phyloP scores from a whole-genome alignment of 2,329 filamentous ascomycete species.

The Aspergillus oerlinghausenensis region DNA sequence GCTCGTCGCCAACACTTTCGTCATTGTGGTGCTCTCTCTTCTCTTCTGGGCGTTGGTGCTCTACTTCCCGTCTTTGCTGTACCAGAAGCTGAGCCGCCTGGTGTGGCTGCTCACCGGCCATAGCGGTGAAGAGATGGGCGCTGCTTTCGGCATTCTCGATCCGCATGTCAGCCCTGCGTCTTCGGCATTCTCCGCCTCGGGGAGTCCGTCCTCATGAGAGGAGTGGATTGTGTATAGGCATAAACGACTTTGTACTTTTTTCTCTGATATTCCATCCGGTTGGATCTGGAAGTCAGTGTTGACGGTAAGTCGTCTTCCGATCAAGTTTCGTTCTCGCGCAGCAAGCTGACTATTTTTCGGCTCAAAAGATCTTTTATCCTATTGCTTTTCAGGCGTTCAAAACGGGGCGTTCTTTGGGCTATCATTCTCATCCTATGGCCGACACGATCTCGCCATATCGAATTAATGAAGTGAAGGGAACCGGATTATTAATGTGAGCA shows the following conservation, averaged over 20 bases:
- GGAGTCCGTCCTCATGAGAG: conserved; percentile 4
- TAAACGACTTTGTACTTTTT: background rate
- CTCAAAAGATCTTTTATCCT: background rate
- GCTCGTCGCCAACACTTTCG: conserved; percentile 37
- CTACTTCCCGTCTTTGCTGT: conserved; percentile 35
- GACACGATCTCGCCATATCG: conserved; percentile 7
- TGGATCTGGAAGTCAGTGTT: conserved; percentile 1
- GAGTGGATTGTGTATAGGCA: conserved; percentile 3
- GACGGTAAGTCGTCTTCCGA: conserved; percentile 3
- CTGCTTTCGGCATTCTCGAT: conserved; percentile 26
- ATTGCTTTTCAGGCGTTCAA: conserved; percentile 8
- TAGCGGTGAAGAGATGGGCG: conserved; percentile 24
- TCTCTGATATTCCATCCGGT: conserved; percentile 5
- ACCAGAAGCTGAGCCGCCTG: conserved; percentile 31
- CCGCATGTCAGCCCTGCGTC: conserved; percentile 15
- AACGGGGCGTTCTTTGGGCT: conserved; percentile 9
- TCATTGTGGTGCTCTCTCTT: conserved; percentile 32
- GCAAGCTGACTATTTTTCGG: background rate
- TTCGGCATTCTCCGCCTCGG: conserved; percentile 11
- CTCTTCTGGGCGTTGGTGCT: conserved; percentile 34
- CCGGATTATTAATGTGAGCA: conserved; percentile 16
- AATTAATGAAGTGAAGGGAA: conserved; percentile 20
- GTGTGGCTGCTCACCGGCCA: conserved; percentile 38
- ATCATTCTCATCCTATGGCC: conserved; percentile 8
- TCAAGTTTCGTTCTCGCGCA: background rate